These are phyloP conservation scores for Bassia scoparia DNA, from an alignment of 148 eudicot species.

Conservation along the genomic window DNA sequence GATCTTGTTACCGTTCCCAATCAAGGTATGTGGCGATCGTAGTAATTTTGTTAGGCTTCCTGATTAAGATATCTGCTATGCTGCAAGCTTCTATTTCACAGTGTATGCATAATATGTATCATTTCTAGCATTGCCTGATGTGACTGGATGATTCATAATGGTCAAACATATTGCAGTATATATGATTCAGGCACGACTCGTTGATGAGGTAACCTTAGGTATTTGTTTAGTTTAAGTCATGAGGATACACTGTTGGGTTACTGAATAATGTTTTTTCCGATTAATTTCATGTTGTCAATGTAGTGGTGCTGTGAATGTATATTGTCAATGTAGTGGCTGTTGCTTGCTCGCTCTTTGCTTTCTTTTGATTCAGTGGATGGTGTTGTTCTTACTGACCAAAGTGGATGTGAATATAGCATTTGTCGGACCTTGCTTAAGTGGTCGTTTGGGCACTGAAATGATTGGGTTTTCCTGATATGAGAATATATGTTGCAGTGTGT, in stretches of 20 bases:
- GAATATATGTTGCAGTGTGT: slow-evolving; percentile 49
- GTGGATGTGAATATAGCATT: neutral
- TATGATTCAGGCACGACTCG: too few species aligned
- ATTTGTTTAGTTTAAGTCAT: neutral
- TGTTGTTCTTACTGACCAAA: neutral
- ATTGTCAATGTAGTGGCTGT: neutral
- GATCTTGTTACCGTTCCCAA: slow-evolving; percentile 77
- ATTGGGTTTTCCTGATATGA: slow-evolving; percentile 10
- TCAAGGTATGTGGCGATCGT: slow-evolving; percentile 48
- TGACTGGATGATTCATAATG: neutral
- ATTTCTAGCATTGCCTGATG: neutral
- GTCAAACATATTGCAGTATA: neutral
- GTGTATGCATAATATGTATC: neutral
- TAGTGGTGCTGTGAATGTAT: neutral
- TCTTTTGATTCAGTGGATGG: neutral
- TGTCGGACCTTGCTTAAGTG: neutral
- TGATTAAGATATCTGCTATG: too few species aligned
- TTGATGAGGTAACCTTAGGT: neutral
- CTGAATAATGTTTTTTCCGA: too few species aligned
- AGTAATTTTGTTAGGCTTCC: neutral
- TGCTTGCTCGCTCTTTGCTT: neutral
- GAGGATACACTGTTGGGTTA: neutral
- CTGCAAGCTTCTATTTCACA: neutral
- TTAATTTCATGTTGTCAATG: too few species aligned
- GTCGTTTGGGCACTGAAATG: too few species aligned